Base-by-base conservation (phyloP, 345 rosid species). In the Adansonia digitata region DNA sequence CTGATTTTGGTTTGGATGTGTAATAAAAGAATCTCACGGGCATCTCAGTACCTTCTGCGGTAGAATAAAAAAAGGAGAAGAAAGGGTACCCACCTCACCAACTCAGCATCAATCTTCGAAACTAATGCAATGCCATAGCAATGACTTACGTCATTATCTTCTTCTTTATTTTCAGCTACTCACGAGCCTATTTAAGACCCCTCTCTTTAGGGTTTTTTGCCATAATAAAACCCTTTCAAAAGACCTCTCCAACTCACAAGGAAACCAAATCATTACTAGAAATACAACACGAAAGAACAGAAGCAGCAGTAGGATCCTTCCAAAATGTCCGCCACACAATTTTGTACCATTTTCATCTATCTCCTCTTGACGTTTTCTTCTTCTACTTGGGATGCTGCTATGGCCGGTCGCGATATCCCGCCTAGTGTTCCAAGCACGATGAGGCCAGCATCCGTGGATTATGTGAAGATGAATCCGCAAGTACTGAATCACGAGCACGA, bases 181-280 rank as follows among this genome's bases (percentile, higher is more conserved):
- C 97, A 91, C 95, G 91, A 89, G 95, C 83, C 82, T 79, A 90
- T 90, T 90, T 86, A 91, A 81, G 61, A 52, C 45, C 45, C 45
- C 37, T 7, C 34, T 11, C 31, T 39, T 39, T 40, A 40, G 4
- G 1, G 20, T 35, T 20, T 66, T 29, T 26, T 17, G 11, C 26
- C 45, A 34, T 62, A 13, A 56, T 27, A 35, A 62, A 62, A 42
- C 18, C 27, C 46, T 8, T 48, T 40, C 27, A 27, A 72, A 34
- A 66, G 67, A 59, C 56, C 22, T 75, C 72, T 55, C 42, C 27
- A 24, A 31, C 18, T 27, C 69, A 13, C 79, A 73, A 55, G 10
- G 34, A 35, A 70, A 24, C 71, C n/a, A 62, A 20, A 34, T 37
- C 43, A 15, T 48, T 14, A 15, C 22, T 20, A 63, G 26, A 43